phyloP scores from a whole-genome alignment of 345 rosid species.

The Linum trigynum region DNA sequence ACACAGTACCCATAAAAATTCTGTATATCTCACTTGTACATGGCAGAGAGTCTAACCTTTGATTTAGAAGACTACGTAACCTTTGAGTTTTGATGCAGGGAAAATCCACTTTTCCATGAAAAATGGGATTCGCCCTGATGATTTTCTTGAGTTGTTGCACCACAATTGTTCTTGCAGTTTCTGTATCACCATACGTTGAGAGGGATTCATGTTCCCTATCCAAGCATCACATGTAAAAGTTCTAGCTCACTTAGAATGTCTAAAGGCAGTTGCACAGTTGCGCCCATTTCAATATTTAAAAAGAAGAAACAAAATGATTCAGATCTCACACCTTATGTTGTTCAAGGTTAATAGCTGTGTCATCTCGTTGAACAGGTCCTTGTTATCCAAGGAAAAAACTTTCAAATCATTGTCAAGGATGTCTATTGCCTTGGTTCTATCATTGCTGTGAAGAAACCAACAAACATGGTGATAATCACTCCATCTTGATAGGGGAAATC shows the following conservation, averaged over 20 bases:
- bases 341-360: conserved; percentile 29
- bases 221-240: conserved; percentile 7
- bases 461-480: background rate
- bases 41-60: conserved; percentile 25
- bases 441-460: conserved; percentile 13
- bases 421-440: conserved; percentile 27
- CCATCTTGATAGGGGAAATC: background rate
- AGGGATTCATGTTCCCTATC: conserved; percentile 38
- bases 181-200: conserved; percentile 29
- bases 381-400: conserved; percentile 16
- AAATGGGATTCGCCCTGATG: conserved; percentile 37
- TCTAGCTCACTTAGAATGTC: conserved; percentile 1
- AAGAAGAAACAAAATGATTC: too few species aligned
- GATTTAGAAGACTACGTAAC: conserved; percentile 34
- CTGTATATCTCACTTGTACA: background rate
- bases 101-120: conserved; percentile 31
- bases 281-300: background rate
- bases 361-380: conserved; percentile 28
- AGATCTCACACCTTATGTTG: conserved; percentile 24
- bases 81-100: conserved; percentile 28
- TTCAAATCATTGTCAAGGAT: conserved; percentile 34
- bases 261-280: background rate
- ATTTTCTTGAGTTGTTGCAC: conserved; percentile 29
- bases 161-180: conserved; percentile 26
- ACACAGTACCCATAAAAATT: background rate